Evolutionary conservation across 2,329 filamentous ascomycete species (phyloP).

Genomic region (Endoconidiophora laricicola): DNA sequence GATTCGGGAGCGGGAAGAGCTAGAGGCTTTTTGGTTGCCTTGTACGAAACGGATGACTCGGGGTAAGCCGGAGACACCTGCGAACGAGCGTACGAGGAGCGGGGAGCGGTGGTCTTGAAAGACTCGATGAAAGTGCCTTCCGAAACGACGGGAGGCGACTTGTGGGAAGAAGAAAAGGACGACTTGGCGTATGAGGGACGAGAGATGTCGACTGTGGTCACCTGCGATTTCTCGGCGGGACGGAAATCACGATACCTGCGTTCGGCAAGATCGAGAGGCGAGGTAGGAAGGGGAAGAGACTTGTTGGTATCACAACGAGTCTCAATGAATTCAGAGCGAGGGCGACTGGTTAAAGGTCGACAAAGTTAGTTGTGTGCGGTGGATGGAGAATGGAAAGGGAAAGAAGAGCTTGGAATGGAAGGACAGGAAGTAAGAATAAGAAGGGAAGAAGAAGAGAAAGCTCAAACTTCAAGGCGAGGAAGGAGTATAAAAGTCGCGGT

Average conservation of each 20-base stretch:
- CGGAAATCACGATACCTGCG: constrained; percentile 44
- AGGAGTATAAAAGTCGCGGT: constrained; percentile 9
- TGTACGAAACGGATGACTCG: constrained; percentile 11
- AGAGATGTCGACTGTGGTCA: constrained; percentile 23
- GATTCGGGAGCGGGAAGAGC: constrained; percentile 17
- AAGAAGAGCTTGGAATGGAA: constrained; percentile 5
- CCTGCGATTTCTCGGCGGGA: constrained; percentile 24
- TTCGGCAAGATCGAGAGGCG: constrained; percentile 45
- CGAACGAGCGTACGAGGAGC: constrained; percentile 8
- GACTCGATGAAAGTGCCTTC: constrained; percentile 15
- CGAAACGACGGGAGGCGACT: constrained; percentile 10
- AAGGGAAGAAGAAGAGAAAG: constrained; percentile 4
- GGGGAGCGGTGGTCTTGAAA: constrained; percentile 19
- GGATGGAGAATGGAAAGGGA: background rate
- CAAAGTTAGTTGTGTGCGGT: constrained; percentile 26
- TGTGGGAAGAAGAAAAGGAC: background rate
- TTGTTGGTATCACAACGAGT: constrained; percentile 49
- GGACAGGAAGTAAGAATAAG: constrained; percentile 4
- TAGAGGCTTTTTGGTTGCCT: constrained; percentile 4
- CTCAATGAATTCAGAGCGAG: constrained; percentile 36
- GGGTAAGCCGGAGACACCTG: constrained; percentile 11
- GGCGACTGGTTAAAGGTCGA: constrained; percentile 13
- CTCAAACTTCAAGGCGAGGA: constrained; percentile 6
- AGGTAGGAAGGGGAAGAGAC: constrained; percentile 30
- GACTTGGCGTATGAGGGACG: constrained; percentile 5